These are phyloP conservation scores for Schrenkiella parvula DNA, from an alignment of 345 rosid genomes.

Conservation along the genomic window DNA sequence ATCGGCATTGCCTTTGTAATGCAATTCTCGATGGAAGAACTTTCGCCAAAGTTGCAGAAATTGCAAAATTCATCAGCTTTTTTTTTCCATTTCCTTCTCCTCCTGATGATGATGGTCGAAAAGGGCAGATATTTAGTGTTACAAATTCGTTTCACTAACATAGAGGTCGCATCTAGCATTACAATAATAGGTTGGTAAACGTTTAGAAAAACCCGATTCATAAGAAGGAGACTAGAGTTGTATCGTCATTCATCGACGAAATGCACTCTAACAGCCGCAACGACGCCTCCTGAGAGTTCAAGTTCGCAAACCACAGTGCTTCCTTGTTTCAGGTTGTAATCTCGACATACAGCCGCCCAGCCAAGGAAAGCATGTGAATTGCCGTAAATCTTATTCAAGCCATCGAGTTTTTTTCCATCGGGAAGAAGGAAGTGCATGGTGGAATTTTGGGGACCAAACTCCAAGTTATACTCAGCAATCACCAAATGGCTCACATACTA, in stretches of 20 bases:
- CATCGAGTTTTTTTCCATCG: background rate
- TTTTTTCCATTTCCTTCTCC: too few relatives aligned
- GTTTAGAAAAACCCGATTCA: background rate
- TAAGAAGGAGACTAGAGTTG: background rate
- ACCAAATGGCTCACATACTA: background rate
- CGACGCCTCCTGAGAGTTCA: background rate
- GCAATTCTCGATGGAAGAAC: too few relatives aligned
- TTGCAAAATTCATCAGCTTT: too few relatives aligned
- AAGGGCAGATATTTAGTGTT: background rate
- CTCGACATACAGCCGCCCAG: conserved; percentile 8
- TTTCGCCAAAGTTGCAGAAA: too few relatives aligned
- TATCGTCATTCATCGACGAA: background rate
- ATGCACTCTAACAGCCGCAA: conserved; percentile 13
- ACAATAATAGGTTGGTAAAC: background rate
- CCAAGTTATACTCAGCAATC: background rate
- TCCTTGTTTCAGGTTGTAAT: background rate
- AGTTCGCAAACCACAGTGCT: conserved; percentile 24
- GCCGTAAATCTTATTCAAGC: background rate
- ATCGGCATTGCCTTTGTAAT: too few relatives aligned
- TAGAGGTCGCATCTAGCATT: background rate
- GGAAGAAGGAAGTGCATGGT: background rate
- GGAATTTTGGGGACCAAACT: conserved; percentile 5
- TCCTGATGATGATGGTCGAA: too few relatives aligned
- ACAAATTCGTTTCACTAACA: background rate
- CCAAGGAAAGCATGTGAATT: background rate